phyloP scores from a whole-genome alignment of 495 filamentous ascomycete species.

The Staphylotrichum longicolle region DNA sequence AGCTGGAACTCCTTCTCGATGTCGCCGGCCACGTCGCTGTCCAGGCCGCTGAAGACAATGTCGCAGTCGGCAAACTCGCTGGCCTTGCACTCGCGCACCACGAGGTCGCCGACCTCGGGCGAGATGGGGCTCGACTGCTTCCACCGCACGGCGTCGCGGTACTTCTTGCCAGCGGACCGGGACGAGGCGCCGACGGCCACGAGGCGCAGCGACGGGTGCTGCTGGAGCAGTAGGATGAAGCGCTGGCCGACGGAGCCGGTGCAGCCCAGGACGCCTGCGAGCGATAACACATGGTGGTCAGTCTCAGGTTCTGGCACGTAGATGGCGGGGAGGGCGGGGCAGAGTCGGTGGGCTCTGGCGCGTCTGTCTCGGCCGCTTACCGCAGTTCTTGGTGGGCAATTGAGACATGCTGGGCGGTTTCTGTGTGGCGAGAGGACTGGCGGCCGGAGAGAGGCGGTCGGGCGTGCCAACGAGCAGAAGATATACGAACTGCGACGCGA shows the following conservation, averaged over 20 bases:
- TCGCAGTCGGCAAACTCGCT: conserved; percentile 78
- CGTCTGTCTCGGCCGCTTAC: conserved; percentile 34
- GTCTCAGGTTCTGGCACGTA: not conserved
- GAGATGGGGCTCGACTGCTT: conserved; percentile 77
- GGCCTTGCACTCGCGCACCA: conserved; percentile 72
- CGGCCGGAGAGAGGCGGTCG: no score
- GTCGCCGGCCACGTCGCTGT: conserved; percentile 78
- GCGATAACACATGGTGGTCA: not conserved
- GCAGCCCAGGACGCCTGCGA: conserved; percentile 62
- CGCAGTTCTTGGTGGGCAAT: conserved; percentile 53
- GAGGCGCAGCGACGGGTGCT: conserved; percentile 73
- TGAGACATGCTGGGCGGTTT: conserved; percentile 36
- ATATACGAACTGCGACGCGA: not conserved
- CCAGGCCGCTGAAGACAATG: conserved; percentile 84
- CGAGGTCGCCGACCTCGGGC: conserved; percentile 60
- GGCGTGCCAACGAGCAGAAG: no score
- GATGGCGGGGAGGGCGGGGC: no score
- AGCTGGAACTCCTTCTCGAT: conserved; percentile 80
- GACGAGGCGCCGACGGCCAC: conserved; percentile 77
- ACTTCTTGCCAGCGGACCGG: conserved; percentile 76
- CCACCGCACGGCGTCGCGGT: conserved; percentile 80
- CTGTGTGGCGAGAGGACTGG: not conserved
- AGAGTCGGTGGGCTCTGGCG: not conserved
- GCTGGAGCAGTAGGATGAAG: conserved; percentile 77
- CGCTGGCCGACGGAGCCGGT: conserved; percentile 85